Evolutionary conservation across 2,329 filamentous ascomycete genomes (phyloP), one percentile per base, ranked within the genome.

Genomic region (Scedosporium boydii): DNA sequence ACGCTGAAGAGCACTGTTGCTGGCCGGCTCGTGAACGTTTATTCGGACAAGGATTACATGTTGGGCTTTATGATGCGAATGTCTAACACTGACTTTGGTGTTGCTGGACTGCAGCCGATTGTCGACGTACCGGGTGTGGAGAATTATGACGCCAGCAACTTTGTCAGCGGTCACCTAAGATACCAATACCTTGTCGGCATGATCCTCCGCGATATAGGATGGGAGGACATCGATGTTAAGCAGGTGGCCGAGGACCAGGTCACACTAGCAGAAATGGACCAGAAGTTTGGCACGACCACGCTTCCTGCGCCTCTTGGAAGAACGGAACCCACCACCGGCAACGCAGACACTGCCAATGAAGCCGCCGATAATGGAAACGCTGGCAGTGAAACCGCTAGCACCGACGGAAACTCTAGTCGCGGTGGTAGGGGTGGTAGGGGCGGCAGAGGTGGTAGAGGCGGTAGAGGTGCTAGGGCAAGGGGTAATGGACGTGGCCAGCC

Each of bases 1-100:
- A 81, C 85, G 5, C 82, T 96, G 70, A 87, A 90, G 65, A 88
- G 85, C 63, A 89, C 93, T 2, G 91, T 96, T 3, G 82, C 86
- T 48, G 92, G 93, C 0, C 85, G 92, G 23, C 79, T 97, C n/a
- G 82, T 97, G 70, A 98, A 97, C 68, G 91, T 95, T 3, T 97
- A 88, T 72, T 96, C 90, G 0, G 86, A 88, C 60, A 90, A 91
- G 57, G 93, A 98, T 72, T 92, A 91, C 67, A 86, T 97, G 26
- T 85, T 98, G 2, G 92, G 87, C 0, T 96, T 97, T 71, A 78
- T 97, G 46, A 96, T 93, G 72, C 87, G 93, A 59, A 90, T 86
- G 2, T 90, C 89, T 61, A 91, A 88, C 67, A 83, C 93, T 59
- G 87, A 95, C 66, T 87, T 89, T 64, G 93, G 93, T 1, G 82